Evolutionary conservation across 2,329 filamentous ascomycete genomes (phyloP).

Genomic region (Sporothrix brasiliensis): DNA sequence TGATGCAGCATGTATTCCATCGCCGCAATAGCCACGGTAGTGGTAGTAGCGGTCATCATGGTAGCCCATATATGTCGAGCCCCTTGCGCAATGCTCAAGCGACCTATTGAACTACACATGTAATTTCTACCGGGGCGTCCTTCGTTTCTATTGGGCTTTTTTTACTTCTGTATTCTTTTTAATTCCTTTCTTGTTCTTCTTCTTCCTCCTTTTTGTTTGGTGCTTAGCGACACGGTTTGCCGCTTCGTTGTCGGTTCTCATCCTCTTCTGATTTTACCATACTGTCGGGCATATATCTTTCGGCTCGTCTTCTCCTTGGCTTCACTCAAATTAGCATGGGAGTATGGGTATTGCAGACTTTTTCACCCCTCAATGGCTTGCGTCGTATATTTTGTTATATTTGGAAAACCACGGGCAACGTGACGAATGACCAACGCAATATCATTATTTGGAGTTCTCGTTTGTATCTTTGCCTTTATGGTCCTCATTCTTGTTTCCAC

Average conservation of each 20-base stretch:
- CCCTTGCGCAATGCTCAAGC: conserved; percentile 37
- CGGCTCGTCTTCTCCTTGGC: not conserved
- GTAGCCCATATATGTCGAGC: conserved; percentile 33
- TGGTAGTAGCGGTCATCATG: conserved; percentile 29
- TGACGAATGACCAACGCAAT: not conserved
- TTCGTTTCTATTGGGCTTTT: not conserved
- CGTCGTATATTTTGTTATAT: not conserved
- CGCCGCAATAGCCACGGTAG: conserved; percentile 40
- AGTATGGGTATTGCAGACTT: not conserved
- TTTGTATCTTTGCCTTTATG: not conserved
- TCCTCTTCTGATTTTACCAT: not conserved
- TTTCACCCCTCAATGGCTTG: too few species aligned
- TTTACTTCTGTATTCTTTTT: not conserved
- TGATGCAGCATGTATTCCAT: conserved; percentile 45
- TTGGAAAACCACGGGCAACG: not conserved
- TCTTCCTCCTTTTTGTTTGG: not conserved
- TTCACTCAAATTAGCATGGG: not conserved
- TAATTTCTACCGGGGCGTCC: not conserved
- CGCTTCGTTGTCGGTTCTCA: too few species aligned
- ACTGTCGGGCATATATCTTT: too few species aligned
- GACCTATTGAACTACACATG: conserved; percentile 34
- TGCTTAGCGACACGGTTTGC: not conserved
- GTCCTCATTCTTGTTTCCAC: not conserved
- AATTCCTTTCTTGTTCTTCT: not conserved
- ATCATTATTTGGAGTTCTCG: not conserved